These are phyloP conservation scores for Plasmodium vinckei DNA, from an alignment of 169 alveolate genomes.

Conservation along the genomic window DNA sequence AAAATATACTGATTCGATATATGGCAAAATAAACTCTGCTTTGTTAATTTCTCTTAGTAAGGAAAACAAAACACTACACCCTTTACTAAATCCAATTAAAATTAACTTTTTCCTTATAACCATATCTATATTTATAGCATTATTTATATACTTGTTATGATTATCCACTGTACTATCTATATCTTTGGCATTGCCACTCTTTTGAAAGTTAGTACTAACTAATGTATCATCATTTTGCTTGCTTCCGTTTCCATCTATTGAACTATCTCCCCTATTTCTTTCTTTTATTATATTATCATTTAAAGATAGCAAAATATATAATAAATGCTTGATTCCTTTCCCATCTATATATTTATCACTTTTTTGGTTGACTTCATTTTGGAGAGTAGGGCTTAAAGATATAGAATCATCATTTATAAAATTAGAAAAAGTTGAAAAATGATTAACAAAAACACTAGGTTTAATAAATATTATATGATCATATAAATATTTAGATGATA, in stretches of 20 bases:
- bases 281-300: slow-evolving; percentile 20
- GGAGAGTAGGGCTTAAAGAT: neutral
- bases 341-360: neutral
- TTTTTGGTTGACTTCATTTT: neutral
- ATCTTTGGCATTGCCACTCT: too few species aligned
- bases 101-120: slow-evolving; percentile 10
- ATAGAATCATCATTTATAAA: slow-evolving; percentile 22
- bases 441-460: slow-evolving; percentile 47
- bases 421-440: slow-evolving; percentile 31
- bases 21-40: slow-evolving; percentile 4
- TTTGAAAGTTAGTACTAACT: too few species aligned
- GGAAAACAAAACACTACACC: slow-evolving; percentile 54
- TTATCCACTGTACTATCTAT: neutral
- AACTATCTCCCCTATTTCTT: neutral
- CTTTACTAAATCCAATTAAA: slow-evolving; percentile 72
- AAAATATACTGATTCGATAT: slow-evolving; percentile 31
- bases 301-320: slow-evolving; percentile 28
- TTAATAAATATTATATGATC: slow-evolving; percentile 63
- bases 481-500: slow-evolving; percentile 49
- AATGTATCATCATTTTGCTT: too few species aligned
- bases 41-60: slow-evolving; percentile 37
- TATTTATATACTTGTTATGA: neutral
- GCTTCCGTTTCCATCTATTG: too few species aligned
- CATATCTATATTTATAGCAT: neutral
- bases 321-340: slow-evolving; percentile 36